Evolutionary conservation across 129 eudicot genomes (phyloP), one percentile per base, ranked within the genome.

Genomic region (Lactuca sativa): DNA sequence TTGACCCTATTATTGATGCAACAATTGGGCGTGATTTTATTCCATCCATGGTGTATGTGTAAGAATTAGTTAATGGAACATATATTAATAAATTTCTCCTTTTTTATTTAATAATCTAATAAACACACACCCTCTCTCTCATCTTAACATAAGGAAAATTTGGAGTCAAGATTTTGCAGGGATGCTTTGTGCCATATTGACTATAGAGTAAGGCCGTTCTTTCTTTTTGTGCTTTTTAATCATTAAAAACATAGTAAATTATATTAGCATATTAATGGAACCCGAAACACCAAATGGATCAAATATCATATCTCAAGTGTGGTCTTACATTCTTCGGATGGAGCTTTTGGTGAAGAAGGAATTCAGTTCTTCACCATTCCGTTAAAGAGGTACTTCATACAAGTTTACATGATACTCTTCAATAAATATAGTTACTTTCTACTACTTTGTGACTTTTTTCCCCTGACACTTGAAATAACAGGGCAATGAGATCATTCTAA

Each of bases 31-130:
- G 88, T 30, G 99, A 95, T 75, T 86, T 90, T 59, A 90, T 95
- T 66, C 96, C 97, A 1, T 80, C 97, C 25, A 85, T 95, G 90
- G 97, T 90, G 74, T 95, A 95, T 78, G 97, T 96, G 99, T 95
- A 85, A 77, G 81, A 62, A 21, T 65, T 30, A 43, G n/a, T 2
- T 1, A n/a, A n/a, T n/a, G n/a, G 32, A 48, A 43, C 21, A 63
- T 30, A 48, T 65, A 62, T 15, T 56, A 34, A 9, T 3, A 51
- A 17, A 18, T 61, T 3, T 14, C 4, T 9, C 10, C 4, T 43
- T 8, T 38, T 8, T 4, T 40, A 17, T 14, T 54, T 12, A 2
- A 13, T 74, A 5, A 11, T 59, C 61, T 66, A 65, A 66, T 33
- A 44, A 47, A 17, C 54, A 7, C 21, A 21, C n/a, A n/a, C n/a